Evolutionary conservation across 306 rosid genomes (phyloP).

Genomic region (Luffa acutangula): DNA sequence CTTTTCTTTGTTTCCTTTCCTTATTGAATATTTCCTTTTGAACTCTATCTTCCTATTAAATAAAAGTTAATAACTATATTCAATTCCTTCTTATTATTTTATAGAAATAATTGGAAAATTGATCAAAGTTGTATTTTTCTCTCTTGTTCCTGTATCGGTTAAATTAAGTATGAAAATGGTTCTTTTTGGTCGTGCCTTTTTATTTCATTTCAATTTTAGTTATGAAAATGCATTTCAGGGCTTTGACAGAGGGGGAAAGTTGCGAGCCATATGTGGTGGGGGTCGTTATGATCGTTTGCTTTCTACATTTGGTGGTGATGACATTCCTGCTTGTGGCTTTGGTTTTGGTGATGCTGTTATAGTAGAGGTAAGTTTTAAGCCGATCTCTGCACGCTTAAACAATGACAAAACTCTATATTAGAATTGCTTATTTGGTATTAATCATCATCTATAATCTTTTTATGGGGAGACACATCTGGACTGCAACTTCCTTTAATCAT

Average conservation of each 20-base stretch:
- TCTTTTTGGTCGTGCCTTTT: background rate
- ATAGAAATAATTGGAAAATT: background rate
- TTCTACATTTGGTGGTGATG: constrained; percentile 91
- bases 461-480: too few species aligned
- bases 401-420: background rate
- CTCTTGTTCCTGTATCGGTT: background rate
- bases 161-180: background rate
- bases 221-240: constrained; percentile 42
- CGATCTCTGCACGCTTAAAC: background rate
- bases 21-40: background rate
- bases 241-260: constrained; percentile 84
- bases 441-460: too few species aligned
- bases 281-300: constrained; percentile 84
- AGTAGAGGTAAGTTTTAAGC: constrained; percentile 61
- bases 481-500: too few species aligned
- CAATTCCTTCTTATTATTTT: background rate
- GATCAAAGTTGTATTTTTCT: background rate
- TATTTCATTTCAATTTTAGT: constrained; percentile 5
- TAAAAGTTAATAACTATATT: background rate
- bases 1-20: background rate
- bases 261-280: constrained; percentile 97
- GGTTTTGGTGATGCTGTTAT: constrained; percentile 98
- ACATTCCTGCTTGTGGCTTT: constrained; percentile 87
- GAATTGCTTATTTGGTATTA: background rate
- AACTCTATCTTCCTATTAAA: background rate